Evolutionary conservation across 2,329 filamentous ascomycete genomes (phyloP), one percentile per base, ranked within the genome.

Genomic region (Stemphylium lycopersici): DNA sequence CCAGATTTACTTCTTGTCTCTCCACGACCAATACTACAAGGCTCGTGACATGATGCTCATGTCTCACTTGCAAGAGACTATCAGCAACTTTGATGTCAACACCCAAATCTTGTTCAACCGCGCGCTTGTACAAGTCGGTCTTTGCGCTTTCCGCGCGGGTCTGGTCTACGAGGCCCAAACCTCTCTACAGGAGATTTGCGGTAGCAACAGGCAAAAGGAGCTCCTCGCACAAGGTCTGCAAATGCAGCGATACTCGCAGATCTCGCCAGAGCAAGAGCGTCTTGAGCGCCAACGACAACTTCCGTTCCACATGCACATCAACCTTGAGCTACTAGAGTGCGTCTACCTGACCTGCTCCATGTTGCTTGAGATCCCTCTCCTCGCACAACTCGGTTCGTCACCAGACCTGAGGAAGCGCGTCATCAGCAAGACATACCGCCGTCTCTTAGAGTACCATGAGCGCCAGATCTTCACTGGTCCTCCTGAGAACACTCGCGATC

Each of bases 271-370:
- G 79, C 95, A 99, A 79, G 95, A 99, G 81, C 90, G 93, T 64
- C 85, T 98, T 34, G 95, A 99, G 82, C 91, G 95, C 76, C 93
- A 98, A 80, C 89, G 95, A 69, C 95, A 99, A 80, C 85, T 99
- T 65, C 95, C 95, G 33, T 99, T 99, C 88, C 95, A 99, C 83
- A 97, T 99, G 92, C 95, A 99, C 84, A 99, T 99, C 83, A 99
- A 99, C 83, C 85, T 99, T 47, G 95, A 99, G 78, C 86, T 99
- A 50, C 86, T 99, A 34, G 95, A 99, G 81, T 98, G 95, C 73
- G 93, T 98, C 59, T 99, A 99, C 81, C 85, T 99, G 55, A 98
- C 95, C 45, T 98, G 93, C 83, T 97, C 92, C 80, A 99, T 99
- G 95, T 89, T 99, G 63, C 86, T 99, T 52, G 95, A 99, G 81